Conservation (phyloP, 768 basidiomycete species). For the Termitomyces sp. region DNA sequence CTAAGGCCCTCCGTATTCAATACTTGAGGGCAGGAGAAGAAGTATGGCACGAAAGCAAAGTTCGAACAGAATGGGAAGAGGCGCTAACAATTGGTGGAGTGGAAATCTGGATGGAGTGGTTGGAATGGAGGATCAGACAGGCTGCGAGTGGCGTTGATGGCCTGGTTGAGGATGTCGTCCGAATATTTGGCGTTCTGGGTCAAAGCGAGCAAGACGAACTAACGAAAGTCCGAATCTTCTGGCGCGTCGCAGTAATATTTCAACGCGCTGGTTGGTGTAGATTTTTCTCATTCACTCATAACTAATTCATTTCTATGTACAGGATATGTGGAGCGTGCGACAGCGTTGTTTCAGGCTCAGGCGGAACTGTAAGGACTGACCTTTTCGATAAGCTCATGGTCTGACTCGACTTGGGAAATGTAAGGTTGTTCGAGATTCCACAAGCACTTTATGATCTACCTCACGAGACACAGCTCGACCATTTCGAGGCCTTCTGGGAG, state of each 20-base stretch:
- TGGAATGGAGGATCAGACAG: conserved; percentile 65
- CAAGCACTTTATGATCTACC: conserved; percentile 34
- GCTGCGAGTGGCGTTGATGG: conserved; percentile 43
- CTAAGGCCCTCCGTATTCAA: conserved; percentile 47
- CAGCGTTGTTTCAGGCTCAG: conserved; percentile 79
- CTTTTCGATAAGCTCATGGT: not conserved
- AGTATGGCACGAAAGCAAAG: conserved; percentile 54
- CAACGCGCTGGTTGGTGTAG: conserved; percentile 55
- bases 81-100: conserved; percentile 48
- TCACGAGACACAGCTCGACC: conserved; percentile 44
- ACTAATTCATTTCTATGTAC: conserved; percentile 8
- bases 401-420: conserved; percentile 1
- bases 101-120: conserved; percentile 74
- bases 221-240: conserved; percentile 56
- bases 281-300: not conserved
- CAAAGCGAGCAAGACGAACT: conserved; percentile 41
- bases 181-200: conserved; percentile 39
- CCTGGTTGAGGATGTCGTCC: conserved; percentile 45
- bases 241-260: conserved; percentile 61
- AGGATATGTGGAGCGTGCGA: conserved; percentile 74
- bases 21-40: conserved; percentile 73
- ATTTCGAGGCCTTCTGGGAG: conserved; percentile 82
- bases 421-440: conserved; percentile 58
- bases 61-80: conserved; percentile 64
- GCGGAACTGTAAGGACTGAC: conserved; percentile 60